These are phyloP conservation scores for Penicillium oxalicum DNA, from an alignment of 2,329 filamentous ascomycete genomes.

Conservation along the genomic window DNA sequence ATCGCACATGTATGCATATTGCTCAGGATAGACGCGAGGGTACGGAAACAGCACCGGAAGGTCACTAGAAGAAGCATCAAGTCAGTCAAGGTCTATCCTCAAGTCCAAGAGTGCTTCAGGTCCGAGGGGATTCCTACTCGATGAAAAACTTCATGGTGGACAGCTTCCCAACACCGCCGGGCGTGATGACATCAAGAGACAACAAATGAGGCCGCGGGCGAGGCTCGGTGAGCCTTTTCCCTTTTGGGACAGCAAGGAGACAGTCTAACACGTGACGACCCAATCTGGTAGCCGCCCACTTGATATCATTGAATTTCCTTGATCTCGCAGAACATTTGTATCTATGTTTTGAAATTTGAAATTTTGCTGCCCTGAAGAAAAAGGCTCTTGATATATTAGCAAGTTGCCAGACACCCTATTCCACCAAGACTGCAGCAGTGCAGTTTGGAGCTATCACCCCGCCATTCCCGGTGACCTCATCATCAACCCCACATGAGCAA, in stretches of 20 bases:
- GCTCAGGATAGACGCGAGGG: slow-evolving; percentile 66
- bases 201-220: slow-evolving; percentile 3
- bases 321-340: not conserved
- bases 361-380: too few species aligned
- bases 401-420: not conserved
- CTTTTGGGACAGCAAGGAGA: slow-evolving; percentile 28
- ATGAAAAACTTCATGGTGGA: slow-evolving; percentile 71
- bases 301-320: slow-evolving; percentile 10
- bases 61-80: slow-evolving; percentile 42
- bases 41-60: slow-evolving; percentile 69
- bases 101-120: not conserved
- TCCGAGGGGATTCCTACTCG: slow-evolving; percentile 46
- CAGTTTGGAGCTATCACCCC: slow-evolving; percentile 14
- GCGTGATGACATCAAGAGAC: slow-evolving; percentile 6
- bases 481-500: slow-evolving; percentile 46
- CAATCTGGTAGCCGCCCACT: slow-evolving; percentile 27
- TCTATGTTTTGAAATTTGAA: too few species aligned
- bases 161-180: slow-evolving; percentile 14
- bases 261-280: slow-evolving; percentile 27
- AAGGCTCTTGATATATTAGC: too few species aligned
- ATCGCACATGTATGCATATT: slow-evolving; percentile 78
- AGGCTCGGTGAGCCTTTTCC: slow-evolving; percentile 20
- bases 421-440: slow-evolving; percentile 2
- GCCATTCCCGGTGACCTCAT: slow-evolving; percentile 22
- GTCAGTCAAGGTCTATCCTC: slow-evolving; percentile 5